phyloP scores from a whole-genome alignment of 768 basidiomycete species.

The Galerina sulciceps region DNA sequence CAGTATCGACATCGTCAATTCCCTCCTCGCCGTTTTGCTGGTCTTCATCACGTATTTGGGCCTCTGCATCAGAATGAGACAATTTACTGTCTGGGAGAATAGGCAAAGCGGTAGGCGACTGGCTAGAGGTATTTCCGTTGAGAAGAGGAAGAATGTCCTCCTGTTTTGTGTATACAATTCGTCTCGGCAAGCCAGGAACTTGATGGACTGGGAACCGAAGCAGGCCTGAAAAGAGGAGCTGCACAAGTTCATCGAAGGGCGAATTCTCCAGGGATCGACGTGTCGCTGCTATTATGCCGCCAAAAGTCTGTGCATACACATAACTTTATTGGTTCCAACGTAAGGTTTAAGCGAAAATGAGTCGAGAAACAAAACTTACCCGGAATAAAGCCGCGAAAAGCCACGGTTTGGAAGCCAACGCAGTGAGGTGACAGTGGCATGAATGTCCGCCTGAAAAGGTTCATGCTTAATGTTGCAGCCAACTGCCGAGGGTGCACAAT shows the following conservation, averaged over 20 bases:
- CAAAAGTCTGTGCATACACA: conserved; percentile 6
- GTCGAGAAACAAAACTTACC: conserved; percentile 5
- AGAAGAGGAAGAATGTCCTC: conserved; percentile 17
- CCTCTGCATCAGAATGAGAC: background rate
- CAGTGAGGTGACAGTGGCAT: conserved; percentile 6
- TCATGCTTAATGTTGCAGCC: conserved; percentile 9
- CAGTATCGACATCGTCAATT: background rate
- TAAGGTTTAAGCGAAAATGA: background rate
- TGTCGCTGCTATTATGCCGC: conserved; percentile 4
- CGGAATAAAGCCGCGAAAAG: conserved; percentile 9
- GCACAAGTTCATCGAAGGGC: conserved; percentile 20
- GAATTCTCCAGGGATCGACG: conserved; percentile 17
- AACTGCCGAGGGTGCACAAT: conserved; percentile 3
- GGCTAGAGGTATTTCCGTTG: background rate
- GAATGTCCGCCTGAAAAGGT: conserved; percentile 8
- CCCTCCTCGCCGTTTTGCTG: background rate
- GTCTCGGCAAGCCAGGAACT: conserved; percentile 5
- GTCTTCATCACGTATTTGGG: background rate
- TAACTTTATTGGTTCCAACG: conserved; percentile 7
- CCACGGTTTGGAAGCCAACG: background rate
- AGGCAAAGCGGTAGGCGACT: background rate
- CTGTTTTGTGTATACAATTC: conserved; percentile 14
- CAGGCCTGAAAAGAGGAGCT: background rate
- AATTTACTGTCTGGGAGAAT: background rate
- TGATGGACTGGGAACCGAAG: background rate